Conservation (phyloP, 2,329 filamentous ascomycete genomes). For the Purpureocillium takamizusanense region DNA sequence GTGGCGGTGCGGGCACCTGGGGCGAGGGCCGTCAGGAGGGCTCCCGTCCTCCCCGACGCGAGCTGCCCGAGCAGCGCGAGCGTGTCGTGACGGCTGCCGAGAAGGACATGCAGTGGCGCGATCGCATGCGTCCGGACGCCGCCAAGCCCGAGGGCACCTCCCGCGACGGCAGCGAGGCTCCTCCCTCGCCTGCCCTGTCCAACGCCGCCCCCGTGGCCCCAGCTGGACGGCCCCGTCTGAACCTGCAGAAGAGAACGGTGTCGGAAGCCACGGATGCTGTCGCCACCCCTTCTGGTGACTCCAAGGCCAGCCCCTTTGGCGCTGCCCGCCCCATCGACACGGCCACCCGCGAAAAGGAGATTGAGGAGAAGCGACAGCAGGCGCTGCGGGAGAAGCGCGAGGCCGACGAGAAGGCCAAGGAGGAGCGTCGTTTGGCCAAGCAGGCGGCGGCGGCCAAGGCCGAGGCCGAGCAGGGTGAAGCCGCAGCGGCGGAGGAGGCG, state of each 20-base stretch:
- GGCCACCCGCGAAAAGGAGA: slow-evolving; percentile 74
- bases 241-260: slow-evolving; percentile 85
- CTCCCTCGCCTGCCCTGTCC: slow-evolving; percentile 61
- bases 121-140: slow-evolving; percentile 79
- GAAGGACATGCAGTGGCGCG: slow-evolving; percentile 86
- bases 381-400: slow-evolving; percentile 75
- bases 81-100: slow-evolving; percentile 80
- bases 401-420: slow-evolving; percentile 76
- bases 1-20: slow-evolving; percentile 65
- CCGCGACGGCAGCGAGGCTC: slow-evolving; percentile 61
- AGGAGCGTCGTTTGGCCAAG: slow-evolving; percentile 56
- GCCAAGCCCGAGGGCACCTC: slow-evolving; percentile 51
- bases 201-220: slow-evolving; percentile 34
- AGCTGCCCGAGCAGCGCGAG: slow-evolving; percentile 58
- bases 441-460: slow-evolving; percentile 43
- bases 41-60: slow-evolving; percentile 69
- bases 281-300: slow-evolving; percentile 48
- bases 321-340: slow-evolving; percentile 92
- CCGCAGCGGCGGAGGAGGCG: not conserved
- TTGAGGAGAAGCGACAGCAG: slow-evolving; percentile 78
- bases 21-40: slow-evolving; percentile 68
- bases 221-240: slow-evolving; percentile 67
- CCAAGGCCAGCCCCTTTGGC: slow-evolving; percentile 89
- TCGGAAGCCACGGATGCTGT: slow-evolving; percentile 54
- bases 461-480: slow-evolving; percentile 21